Percentiles rank a stretch among this genome's conserved stretches.
phyloP scores from a whole-genome alignment of 2,329 filamentous ascomycete species.

The Fusarium veterinarium region DNA sequence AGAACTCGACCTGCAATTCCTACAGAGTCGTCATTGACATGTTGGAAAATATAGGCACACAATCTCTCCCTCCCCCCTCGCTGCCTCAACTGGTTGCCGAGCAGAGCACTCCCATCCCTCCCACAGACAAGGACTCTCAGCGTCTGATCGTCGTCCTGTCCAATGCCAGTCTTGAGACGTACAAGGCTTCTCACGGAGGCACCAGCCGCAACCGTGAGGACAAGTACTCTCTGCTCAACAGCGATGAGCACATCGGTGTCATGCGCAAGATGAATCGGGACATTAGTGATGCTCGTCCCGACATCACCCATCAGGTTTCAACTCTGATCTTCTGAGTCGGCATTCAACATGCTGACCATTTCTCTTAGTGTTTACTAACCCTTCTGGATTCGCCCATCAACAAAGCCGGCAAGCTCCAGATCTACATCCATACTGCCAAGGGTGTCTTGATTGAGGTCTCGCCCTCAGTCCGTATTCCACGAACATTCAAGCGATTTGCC shows the following conservation, averaged over 20 bases:
- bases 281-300: constrained; percentile 95
- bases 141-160: constrained; percentile 95
- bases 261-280: constrained; percentile 99
- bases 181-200: constrained; percentile 86
- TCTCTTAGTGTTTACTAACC: constrained; percentile 87
- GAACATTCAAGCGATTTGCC: constrained; percentile 98
- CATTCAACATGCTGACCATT: constrained; percentile 60
- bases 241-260: constrained; percentile 97
- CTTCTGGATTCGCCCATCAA: constrained; percentile 98
- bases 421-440: constrained; percentile 98
- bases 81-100: constrained; percentile 94
- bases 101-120: constrained; percentile 85
- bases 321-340: constrained; percentile 46
- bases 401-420: constrained; percentile 96
- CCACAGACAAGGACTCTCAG: constrained; percentile 89
- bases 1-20: background rate
- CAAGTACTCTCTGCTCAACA: constrained; percentile 97
- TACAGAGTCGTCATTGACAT: constrained; percentile 32
- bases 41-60: constrained; percentile 72
- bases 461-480: constrained; percentile 95
- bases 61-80: constrained; percentile 91
- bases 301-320: constrained; percentile 96
- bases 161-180: constrained; percentile 97
- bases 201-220: constrained; percentile 79
- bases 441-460: constrained; percentile 98